phyloP scores from a whole-genome alignment of 2,329 filamentous ascomycete genomes.

The Purpureocillium lavendulum region DNA sequence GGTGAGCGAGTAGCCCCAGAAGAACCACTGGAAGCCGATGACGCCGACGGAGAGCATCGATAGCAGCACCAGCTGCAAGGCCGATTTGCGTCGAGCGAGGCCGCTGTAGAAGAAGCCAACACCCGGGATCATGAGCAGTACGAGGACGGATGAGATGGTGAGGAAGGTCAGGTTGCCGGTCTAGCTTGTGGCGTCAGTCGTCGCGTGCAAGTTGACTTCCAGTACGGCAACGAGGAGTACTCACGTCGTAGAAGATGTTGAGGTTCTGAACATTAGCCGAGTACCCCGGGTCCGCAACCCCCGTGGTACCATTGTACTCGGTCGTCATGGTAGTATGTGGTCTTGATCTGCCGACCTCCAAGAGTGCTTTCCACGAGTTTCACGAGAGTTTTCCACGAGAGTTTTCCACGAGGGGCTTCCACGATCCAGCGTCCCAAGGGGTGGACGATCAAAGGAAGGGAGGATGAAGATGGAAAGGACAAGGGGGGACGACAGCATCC shows the following conservation, averaged over 20 bases:
- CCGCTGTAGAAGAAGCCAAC: conserved; percentile 90
- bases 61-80: conserved; percentile 77
- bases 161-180: conserved; percentile 79
- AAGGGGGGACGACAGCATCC: no score
- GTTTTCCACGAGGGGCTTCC: no score
- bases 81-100: conserved; percentile 80
- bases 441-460: no score
- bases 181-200: conserved; percentile 34
- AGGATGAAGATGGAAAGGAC: no score
- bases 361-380: no score
- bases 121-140: conserved; percentile 87
- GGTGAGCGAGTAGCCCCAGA: conserved; percentile 84
- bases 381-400: no score
- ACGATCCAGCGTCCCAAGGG: no score
- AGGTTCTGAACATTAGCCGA: conserved; percentile 53
- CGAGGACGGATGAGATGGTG: conserved; percentile 65
- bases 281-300: conserved; percentile 41
- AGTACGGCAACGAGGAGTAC: conserved; percentile 17
- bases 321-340: conserved; percentile 16
- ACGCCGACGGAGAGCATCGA: conserved; percentile 74
- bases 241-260: conserved; percentile 77
- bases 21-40: conserved; percentile 88
- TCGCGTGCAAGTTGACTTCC: no score
- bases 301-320: conserved; percentile 42
- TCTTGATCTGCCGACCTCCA: no score